Evolutionary conservation across 73 alveolate genomes (phyloP).

Genomic region (Tetrahymena thermophila): DNA sequence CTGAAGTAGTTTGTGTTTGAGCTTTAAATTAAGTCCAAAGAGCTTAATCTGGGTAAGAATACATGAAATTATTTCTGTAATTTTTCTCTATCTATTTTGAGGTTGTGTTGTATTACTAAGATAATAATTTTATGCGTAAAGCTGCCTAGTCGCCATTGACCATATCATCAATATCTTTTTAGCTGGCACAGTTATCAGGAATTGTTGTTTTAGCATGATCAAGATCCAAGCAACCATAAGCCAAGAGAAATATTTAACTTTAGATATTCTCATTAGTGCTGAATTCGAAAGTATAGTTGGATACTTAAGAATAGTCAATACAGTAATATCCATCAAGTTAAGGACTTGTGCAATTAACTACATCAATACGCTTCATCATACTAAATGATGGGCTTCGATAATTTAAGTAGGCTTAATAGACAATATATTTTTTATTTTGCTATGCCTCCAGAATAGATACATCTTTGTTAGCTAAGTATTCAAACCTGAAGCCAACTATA

Average conservation of each 20-base stretch:
- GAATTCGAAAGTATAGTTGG: neutral
- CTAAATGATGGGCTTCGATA: too few species aligned
- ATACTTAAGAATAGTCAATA: neutral
- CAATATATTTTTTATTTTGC: neutral
- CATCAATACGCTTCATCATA: neutral
- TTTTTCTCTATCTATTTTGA: neutral
- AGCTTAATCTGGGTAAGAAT: neutral
- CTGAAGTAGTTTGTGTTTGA: neutral
- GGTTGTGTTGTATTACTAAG: neutral
- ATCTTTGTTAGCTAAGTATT: neutral
- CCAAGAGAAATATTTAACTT: too few species aligned
- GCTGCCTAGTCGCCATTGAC: neutral
- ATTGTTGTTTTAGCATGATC: neutral
- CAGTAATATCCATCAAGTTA: neutral
- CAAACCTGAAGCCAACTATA: neutral
- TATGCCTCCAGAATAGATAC: neutral
- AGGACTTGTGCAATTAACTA: neutral
- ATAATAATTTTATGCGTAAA: too few species aligned
- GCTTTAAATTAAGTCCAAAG: neutral
- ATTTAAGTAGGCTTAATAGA: neutral
- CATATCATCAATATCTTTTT: neutral
- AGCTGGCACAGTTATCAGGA: neutral
- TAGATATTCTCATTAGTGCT: neutral
- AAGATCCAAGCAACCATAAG: neutral
- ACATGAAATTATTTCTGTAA: too few species aligned